phyloP scores from a whole-genome alignment of 768 basidiomycete genomes.

The Hemileccinum rubropunctum region DNA sequence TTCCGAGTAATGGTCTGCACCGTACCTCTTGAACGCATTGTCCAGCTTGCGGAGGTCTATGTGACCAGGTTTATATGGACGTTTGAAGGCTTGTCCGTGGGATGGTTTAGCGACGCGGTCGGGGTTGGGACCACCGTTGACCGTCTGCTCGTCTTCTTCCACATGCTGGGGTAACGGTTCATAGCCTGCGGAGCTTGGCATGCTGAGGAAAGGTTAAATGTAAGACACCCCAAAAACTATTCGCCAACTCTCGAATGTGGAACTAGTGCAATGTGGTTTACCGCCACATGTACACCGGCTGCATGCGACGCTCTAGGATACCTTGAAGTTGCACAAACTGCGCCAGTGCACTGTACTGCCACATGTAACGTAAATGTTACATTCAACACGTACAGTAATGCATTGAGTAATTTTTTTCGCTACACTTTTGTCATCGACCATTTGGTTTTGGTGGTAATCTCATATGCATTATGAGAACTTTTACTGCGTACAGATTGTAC shows the following conservation, averaged over 20 bases:
- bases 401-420: too few relatives aligned
- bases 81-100: slow-evolving; percentile 28
- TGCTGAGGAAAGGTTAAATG: slow-evolving; percentile 17
- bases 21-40: slow-evolving; percentile 77
- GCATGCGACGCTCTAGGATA: slow-evolving; percentile 10
- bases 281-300: slow-evolving; percentile 12
- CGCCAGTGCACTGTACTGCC: slow-evolving; percentile 19
- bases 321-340: background rate
- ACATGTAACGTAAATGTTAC: slow-evolving; percentile 11
- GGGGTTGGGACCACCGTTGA: slow-evolving; percentile 32
- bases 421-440: too few relatives aligned
- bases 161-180: slow-evolving; percentile 43
- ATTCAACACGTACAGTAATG: too few relatives aligned
- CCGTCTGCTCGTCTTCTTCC: slow-evolving; percentile 38
- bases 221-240: background rate
- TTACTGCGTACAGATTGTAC: too few relatives aligned
- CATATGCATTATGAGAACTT: too few relatives aligned
- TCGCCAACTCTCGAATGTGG: slow-evolving; percentile 2
- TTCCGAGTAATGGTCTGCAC: background rate
- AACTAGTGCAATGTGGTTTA: slow-evolving; percentile 13
- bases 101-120: slow-evolving; percentile 25
- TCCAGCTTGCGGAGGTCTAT: slow-evolving; percentile 82
- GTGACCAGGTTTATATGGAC: slow-evolving; percentile 49
- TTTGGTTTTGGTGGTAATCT: too few relatives aligned
- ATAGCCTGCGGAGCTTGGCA: slow-evolving; percentile 47